Conservation (phyloP, 768 basidiomycete species). For the Saitozyma podzolica region DNA sequence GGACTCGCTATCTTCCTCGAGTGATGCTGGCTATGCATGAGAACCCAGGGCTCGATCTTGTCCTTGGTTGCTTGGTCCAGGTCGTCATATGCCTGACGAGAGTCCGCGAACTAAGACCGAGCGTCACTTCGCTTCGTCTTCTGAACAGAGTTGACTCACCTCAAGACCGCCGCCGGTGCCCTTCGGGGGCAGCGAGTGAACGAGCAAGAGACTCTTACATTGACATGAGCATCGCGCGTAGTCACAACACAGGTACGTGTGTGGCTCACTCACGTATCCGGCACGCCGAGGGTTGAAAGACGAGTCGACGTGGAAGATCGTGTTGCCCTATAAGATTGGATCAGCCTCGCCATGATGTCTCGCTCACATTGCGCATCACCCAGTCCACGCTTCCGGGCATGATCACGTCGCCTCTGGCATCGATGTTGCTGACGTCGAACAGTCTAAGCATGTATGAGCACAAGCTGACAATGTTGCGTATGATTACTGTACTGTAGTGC, state of each 20-base stretch:
- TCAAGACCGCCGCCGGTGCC: constrained; percentile 15
- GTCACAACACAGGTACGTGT: not conserved
- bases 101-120: constrained; percentile 19
- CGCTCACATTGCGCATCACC: too few species aligned
- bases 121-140: not conserved
- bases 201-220: constrained; percentile 9
- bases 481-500: not conserved
- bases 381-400: constrained; percentile 5
- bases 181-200: constrained; percentile 14
- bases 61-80: constrained; percentile 11
- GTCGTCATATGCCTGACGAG: constrained; percentile 20
- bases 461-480: not conserved
- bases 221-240: not conserved
- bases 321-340: constrained; percentile 6
- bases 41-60: constrained; percentile 9
- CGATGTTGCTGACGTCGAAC: constrained; percentile 28
- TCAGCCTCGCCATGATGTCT: too few species aligned
- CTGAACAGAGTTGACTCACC: not conserved
- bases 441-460: constrained; percentile 5
- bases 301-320: constrained; percentile 22
- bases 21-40: constrained; percentile 15
- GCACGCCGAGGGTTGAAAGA: constrained; percentile 24
- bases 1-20: constrained; percentile 17
- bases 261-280: constrained; percentile 11
- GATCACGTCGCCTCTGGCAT: constrained; percentile 18